Base-by-base conservation (phyloP, 352 stramenopile species). In the Phytophthora brassicae region DNA sequence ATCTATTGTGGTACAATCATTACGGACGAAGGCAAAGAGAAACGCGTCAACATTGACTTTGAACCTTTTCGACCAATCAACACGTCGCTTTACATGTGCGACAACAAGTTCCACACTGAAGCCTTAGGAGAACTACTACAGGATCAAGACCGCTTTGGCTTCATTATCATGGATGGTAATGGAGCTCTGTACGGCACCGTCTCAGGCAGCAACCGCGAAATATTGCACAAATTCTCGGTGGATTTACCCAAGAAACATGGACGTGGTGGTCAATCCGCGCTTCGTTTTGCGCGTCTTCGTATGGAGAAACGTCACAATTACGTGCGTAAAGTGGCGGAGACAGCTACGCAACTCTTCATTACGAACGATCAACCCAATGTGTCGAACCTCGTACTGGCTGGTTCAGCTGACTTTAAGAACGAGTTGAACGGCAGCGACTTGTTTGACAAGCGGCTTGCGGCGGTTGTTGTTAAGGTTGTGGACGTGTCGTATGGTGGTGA, bases 71-170 rank as follows among this genome's bases (percentile, higher is more conserved):
- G 98, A 74, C 93, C 97, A 23, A 99, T 99, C 86, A 99, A 99
- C 79, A 99, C 98, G 60, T 99, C 97, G 53, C 84, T 99, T 14
- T 99, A 99, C 81, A 95, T 99, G 68, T 99, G 98, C 76, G 98
- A 99, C 84, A 99, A 99, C 89, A 99, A 99, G 71, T 99, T 99
- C 79, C 96, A 99, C 84, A 99, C 97, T 19, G 97, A 99, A 63
- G 95, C 98, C 42, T 79, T 99, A 8, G 92, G 97, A 47, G 97
- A 99, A 61, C 79, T 99, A 29, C 80, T 99, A 24, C 96, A 99
- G 74, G 97, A 99, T 78, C 98, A 99, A 75, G 96, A 99, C 69
- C 93, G 88, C 48, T 99, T 99, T 75, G 98, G 97, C 2, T 99
- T 99, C 73, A 99, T 99, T 68, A 77, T 99, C 68, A 99, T 99